Percentiles rank a stretch among this genome's conserved stretches.
Evolutionary conservation across 441 rosid species (phyloP).

Genomic region (Bruguiera hainesii): DNA sequence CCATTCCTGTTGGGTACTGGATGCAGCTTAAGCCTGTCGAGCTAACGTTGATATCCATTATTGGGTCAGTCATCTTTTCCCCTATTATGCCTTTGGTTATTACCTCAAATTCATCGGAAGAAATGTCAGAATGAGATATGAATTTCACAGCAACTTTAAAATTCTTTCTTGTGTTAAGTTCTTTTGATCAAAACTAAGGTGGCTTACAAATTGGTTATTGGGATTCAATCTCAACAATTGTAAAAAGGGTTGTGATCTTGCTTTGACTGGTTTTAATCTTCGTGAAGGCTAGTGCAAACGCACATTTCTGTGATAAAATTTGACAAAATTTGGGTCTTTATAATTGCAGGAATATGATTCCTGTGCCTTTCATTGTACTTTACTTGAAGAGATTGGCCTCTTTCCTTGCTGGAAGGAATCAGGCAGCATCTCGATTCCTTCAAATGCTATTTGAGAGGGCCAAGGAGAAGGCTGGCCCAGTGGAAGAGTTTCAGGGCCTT

Average conservation of each 20-base stretch:
- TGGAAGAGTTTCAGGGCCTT: slow-evolving; percentile 88
- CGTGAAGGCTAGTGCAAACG: slow-evolving; percentile 2
- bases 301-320: slow-evolving; percentile 5
- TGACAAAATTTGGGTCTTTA: slow-evolving; percentile 11
- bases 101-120: slow-evolving; percentile 9
- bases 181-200: background rate
- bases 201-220: background rate
- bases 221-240: background rate
- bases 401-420: slow-evolving; percentile 66
- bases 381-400: slow-evolving; percentile 67
- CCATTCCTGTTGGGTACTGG: slow-evolving; percentile 96
- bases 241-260: background rate
- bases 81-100: background rate
- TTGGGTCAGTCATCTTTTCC: slow-evolving; percentile 55
- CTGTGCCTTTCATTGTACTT: slow-evolving; percentile 89
- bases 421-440: slow-evolving; percentile 50
- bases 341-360: slow-evolving; percentile 80
- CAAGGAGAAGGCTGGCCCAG: slow-evolving; percentile 78
- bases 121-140: background rate
- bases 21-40: slow-evolving; percentile 64
- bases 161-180: background rate
- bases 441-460: slow-evolving; percentile 61
- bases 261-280: background rate
- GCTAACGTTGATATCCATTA: slow-evolving; percentile 54
- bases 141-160: background rate